Conservation (phyloP, 192 early-diverging fungal genomes). For the Chytriomyces confervae region DNA sequence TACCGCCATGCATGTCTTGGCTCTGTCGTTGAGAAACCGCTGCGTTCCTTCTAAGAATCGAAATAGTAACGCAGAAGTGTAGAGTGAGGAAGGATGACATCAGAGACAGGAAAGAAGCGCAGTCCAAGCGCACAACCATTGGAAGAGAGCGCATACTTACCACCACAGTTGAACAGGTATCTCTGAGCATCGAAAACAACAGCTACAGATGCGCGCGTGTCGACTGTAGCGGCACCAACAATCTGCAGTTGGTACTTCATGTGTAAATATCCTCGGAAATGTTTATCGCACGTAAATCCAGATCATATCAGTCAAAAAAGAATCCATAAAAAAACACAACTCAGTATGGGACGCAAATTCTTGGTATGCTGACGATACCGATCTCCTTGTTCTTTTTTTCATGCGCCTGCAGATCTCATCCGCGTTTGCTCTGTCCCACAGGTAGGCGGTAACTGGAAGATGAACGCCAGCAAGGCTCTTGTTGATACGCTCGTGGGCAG, state of each 20-base stretch:
- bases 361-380: constrained; percentile 71
- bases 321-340: constrained; percentile 13
- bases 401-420: background rate
- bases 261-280: too few species aligned
- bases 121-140: too few species aligned
- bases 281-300: too few species aligned
- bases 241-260: constrained; percentile 21
- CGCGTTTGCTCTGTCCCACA: background rate
- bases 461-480: constrained; percentile 88
- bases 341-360: constrained; percentile 76
- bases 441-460: constrained; percentile 82
- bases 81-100: background rate
- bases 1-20: constrained; percentile 37
- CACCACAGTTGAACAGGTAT: constrained; percentile 91
- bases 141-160: background rate
- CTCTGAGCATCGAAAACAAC: constrained; percentile 75
- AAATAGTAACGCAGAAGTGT: background rate
- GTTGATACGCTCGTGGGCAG: constrained; percentile 75
- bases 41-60: constrained; percentile 76
- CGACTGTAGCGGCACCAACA: constrained; percentile 49
- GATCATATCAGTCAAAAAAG: background rate
- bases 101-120: background rate
- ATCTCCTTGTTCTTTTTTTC: background rate
- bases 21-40: constrained; percentile 81
- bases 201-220: constrained; percentile 72